Evolutionary conservation across 1,284 basidiomycete species (phyloP), one percentile per base, ranked within the genome.

Genomic region (Porodaedalea pini): DNA sequence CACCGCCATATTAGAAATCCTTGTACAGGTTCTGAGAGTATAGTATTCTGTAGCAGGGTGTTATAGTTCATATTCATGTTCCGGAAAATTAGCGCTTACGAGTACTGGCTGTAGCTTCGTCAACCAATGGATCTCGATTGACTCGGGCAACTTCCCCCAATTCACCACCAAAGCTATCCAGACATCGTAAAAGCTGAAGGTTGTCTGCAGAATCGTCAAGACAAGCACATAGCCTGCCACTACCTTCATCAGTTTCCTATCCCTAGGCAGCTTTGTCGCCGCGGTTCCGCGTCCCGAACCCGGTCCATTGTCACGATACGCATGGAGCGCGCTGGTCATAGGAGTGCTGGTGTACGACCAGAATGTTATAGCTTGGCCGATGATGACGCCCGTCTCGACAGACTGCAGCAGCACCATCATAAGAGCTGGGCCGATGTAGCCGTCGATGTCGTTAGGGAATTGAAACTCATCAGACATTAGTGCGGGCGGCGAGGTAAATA

Each of bases 1-100:
- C 69, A 70, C n/a, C 68, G 57, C 68, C 68, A 70, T 25, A 69
- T 68, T 6, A 69, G 60, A 45, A 69, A 70, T 0, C 57, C 58
- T 59, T 70, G 69, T 0, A 69, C 67, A 1, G 69, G 69, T 2
- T 62, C 56, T 1, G 69, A 64, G 62, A 70, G 67, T 6, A 63
- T 43, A 3, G 34, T 31, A 13, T 51, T 51, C 56, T 56, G 23
- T 17, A 32, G 29, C 17, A 2, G n/a, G 23, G 2, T 40, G 15
- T 37, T 32, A 21, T n/a, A 10, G 17, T 21, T 2, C 11, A 39
- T 7, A 51, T 25, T 7, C 19, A 23, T 11, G 32, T 2, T 36
- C 2, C 6, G 5, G 4, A 45, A 43, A 5, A 8, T 11, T 7
- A 19, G 31, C 7, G 36, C 54, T 23, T 32, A 56, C 55, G 19